A percentile compares a stretch with the other conserved stretches of the same genome.
These are phyloP conservation scores for Pistacia atlantica DNA, from an alignment of 345 rosid species.

Conservation along the genomic window DNA sequence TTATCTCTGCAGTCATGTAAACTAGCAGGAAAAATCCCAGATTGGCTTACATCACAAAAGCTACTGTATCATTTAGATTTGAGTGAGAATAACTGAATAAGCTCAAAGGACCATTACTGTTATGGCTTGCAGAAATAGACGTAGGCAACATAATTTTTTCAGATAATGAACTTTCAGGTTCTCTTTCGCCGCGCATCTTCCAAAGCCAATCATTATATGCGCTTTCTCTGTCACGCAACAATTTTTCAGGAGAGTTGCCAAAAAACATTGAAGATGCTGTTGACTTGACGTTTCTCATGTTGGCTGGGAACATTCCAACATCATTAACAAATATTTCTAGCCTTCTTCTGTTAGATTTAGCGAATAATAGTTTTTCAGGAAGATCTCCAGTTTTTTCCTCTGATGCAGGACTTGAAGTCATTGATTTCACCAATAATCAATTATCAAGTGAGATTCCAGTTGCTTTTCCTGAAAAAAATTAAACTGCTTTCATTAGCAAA, in stretches of 20 bases:
- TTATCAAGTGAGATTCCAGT: constrained; percentile 36
- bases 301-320: constrained; percentile 31
- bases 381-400: constrained; percentile 26
- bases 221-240: constrained; percentile 42
- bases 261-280: constrained; percentile 24
- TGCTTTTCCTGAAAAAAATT: constrained; percentile 24
- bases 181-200: constrained; percentile 41
- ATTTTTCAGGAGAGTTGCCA: constrained; percentile 30
- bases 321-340: constrained; percentile 31
- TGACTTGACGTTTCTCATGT: constrained; percentile 24
- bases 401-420: constrained; percentile 20
- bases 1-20: constrained; percentile 43
- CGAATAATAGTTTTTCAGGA: constrained; percentile 35
- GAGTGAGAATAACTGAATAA: constrained; percentile 31
- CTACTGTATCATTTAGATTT: constrained; percentile 33
- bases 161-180: constrained; percentile 42
- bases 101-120: constrained; percentile 39
- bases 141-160: constrained; percentile 30
- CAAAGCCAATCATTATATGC: constrained; percentile 15
- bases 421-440: constrained; percentile 36
- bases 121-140: constrained; percentile 40
- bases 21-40: constrained; percentile 38
- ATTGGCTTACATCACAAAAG: constrained; percentile 44
- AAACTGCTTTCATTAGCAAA: constrained; percentile 24
- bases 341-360: constrained; percentile 32